Evolutionary conservation across 2,329 filamentous ascomycete genomes (phyloP), one percentile per base, ranked within the genome.

Genomic region (Fusarium compactum): DNA sequence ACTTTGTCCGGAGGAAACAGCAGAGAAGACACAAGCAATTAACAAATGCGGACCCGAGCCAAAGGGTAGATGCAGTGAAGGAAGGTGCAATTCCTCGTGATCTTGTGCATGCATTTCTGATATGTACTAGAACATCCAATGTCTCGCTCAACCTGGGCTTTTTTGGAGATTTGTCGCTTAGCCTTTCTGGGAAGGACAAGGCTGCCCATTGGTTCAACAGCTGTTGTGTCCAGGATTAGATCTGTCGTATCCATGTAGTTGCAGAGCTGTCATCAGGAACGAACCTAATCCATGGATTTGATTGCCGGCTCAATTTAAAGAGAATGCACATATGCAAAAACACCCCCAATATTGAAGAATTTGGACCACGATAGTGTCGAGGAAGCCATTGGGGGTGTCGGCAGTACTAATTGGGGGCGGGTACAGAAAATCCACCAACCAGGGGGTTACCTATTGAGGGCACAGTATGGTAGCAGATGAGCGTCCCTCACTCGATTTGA

Each of bases 391-490:
- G 73, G 71, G 73, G 67, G 71, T 62, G 32, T 34, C 32, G 45
- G 47, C 43, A 66, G 43, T 61, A 54, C 25, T 22, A 24, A 43
- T 74, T 74, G 71, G 73, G 71, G 72, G 71, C 57, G 59, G 66
- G 58, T 69, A 71, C 56, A 73, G 60, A 74, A 68, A 67, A 59
- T 74, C 69, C 73, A 74, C 67, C 71, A 70, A 73, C 65, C 58
- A 70, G 41, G 52, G 58, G 32, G 40, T 29, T 20, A 43, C 38
- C 34, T 43, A 53, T 53, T 22, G 38, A 52, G 24, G 34, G 25
- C 38, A 52, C 25, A 41, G 50, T 15, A 41, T 5, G 24, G 50
- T 40, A 52, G 50, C 30, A 55, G 56, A 61, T 46, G 48, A 62
- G 60, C 52, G 59, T 62, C 57, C 51, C 52, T 63, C 62, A 48